These are phyloP conservation scores for Neophaeococcomyces mojaviensis DNA, from an alignment of 2,329 filamentous ascomycete species.

Conservation along the genomic window DNA sequence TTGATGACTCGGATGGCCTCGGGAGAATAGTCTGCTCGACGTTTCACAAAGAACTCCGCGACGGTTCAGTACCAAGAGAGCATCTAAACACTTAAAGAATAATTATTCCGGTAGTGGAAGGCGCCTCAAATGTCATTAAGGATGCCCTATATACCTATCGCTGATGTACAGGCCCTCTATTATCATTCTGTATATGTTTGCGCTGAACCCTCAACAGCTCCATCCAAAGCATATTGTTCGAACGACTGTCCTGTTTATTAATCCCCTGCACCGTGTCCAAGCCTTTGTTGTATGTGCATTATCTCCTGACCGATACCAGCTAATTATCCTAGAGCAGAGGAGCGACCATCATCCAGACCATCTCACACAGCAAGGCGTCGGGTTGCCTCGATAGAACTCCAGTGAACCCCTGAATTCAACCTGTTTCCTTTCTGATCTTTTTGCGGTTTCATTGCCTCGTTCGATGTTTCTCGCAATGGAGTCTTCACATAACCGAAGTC, in stretches of 20 bases:
- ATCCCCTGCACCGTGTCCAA: slow-evolving; percentile 2
- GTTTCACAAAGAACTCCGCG: too few species aligned
- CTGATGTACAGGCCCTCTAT: too few species aligned
- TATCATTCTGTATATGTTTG: too few species aligned
- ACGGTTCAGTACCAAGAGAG: too few species aligned
- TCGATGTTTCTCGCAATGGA: not conserved
- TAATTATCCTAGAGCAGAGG: not conserved
- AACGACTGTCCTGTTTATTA: not conserved
- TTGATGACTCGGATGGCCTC: too few species aligned
- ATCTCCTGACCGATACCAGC: not conserved
- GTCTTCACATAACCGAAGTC: slow-evolving; percentile 14
- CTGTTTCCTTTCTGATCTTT: slow-evolving; percentile 16
- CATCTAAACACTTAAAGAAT: too few species aligned
- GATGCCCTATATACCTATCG: too few species aligned
- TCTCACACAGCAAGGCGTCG: not conserved
- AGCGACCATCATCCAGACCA: not conserved
- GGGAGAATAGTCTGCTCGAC: too few species aligned
- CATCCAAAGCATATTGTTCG: slow-evolving; percentile 4
- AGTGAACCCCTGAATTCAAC: slow-evolving; percentile 12
- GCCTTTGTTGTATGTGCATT: slow-evolving; percentile 3
- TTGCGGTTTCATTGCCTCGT: slow-evolving; percentile 11
- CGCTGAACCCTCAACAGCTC: not conserved
- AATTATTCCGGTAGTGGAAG: too few species aligned
- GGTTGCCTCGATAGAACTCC: slow-evolving; percentile 12
- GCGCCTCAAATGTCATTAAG: too few species aligned